A percentile compares a stretch with the other conserved stretches of the same genome.
Conservation (phyloP, 108 stramenopile species). For the Nitzschia sp. region DNA sequence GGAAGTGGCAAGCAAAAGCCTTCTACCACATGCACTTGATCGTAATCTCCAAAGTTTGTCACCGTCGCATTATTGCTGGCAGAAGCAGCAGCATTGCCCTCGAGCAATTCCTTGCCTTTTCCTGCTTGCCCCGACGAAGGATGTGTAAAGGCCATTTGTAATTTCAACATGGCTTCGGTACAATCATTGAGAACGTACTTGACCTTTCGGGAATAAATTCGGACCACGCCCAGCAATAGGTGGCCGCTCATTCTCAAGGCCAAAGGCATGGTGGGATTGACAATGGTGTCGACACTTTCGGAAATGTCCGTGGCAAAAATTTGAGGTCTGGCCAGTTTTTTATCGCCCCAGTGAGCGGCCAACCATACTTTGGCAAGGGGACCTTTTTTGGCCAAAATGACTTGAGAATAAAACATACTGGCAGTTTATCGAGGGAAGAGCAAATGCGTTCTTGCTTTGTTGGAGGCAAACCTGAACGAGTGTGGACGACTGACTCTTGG, state of each 20-base stretch:
- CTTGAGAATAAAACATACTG: constrained; percentile 99
- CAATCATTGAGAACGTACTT: constrained; percentile 96
- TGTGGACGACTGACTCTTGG: too few relatives aligned
- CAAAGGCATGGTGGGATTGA: constrained; percentile 94
- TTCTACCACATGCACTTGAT: constrained; percentile 47
- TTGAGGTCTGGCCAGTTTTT: constrained; percentile 93
- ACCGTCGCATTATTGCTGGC: constrained; percentile 34
- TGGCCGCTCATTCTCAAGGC: constrained; percentile 97
- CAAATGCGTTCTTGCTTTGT: too few relatives aligned
- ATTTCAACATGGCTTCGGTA: constrained; percentile 97
- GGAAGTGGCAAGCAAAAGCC: constrained; percentile 40
- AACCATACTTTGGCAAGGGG: constrained; percentile 99
- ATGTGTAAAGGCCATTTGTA: constrained; percentile 93
- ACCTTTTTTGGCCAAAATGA: constrained; percentile 97
- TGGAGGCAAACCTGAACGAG: too few relatives aligned
- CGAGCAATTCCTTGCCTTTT: not conserved
- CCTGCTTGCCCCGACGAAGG: constrained; percentile 21
- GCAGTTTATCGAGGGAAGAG: not conserved
- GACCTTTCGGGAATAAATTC: constrained; percentile 97
- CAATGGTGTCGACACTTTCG: constrained; percentile 91
- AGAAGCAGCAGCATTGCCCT: not conserved
- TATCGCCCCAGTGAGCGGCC: constrained; percentile 99
- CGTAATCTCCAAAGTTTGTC: constrained; percentile 85
- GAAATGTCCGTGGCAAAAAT: constrained; percentile 97
- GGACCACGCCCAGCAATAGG: constrained; percentile 94